phyloP scores from a whole-genome alignment of 1,284 basidiomycete genomes.

The Flammula alnicola region DNA sequence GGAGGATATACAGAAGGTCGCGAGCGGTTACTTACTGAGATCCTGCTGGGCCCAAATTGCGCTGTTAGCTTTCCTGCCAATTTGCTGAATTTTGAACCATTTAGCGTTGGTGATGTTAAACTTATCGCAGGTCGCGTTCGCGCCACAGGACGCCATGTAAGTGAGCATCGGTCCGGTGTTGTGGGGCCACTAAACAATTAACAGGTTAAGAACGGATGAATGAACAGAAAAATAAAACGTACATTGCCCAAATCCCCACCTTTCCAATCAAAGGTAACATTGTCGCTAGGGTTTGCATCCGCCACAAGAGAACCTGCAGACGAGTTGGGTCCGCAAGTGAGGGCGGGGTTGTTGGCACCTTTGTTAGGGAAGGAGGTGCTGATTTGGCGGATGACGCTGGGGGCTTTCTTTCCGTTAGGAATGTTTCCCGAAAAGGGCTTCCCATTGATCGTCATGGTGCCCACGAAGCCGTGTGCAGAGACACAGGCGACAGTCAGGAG shows the following conservation, averaged over 20 bases:
- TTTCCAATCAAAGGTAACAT: conserved; percentile 62
- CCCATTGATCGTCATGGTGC: conserved; percentile 57
- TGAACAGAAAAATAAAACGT: conserved; percentile 21
- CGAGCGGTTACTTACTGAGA: conserved; percentile 41
- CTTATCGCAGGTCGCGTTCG: conserved; percentile 56
- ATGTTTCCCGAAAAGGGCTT: conserved; percentile 56
- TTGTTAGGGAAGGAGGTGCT: conserved; percentile 61
- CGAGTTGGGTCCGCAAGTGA: conserved; percentile 68
- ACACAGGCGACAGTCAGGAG: conserved; percentile 41
- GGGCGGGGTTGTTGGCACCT: conserved; percentile 55
- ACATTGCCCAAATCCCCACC: conserved; percentile 53
- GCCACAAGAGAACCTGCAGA: conserved; percentile 56
- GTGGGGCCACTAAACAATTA: conserved; percentile 64
- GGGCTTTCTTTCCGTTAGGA: conserved; percentile 38
- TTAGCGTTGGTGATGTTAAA: conserved; percentile 60
- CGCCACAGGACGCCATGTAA: conserved; percentile 71
- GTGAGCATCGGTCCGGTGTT: conserved; percentile 72
- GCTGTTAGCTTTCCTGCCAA: conserved; percentile 33
- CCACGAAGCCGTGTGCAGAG: conserved; percentile 65
- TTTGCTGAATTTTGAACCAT: conserved; percentile 69
- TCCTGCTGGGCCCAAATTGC: conserved; percentile 40
- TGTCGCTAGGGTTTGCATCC: conserved; percentile 66
- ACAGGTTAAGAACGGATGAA: conserved; percentile 5
- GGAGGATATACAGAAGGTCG: neutral
- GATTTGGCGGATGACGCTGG: conserved; percentile 66